Base-by-base conservation (phyloP, 129 eudicot genomes). In the Flaveria sonorensis region DNA sequence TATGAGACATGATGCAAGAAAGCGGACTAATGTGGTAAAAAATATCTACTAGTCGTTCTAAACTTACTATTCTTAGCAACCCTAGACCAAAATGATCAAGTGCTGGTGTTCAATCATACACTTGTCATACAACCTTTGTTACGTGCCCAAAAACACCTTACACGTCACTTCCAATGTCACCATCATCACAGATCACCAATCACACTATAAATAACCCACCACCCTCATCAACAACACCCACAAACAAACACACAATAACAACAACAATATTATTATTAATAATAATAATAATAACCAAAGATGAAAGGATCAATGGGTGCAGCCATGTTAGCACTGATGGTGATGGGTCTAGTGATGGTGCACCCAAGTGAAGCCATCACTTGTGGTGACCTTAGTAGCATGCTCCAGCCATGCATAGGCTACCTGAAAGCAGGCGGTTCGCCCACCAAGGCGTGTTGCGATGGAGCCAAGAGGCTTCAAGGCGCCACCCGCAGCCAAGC, bases 241-340 rank as follows among this genome's bases (percentile, higher is more conserved):
- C 12, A 18, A 19, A 16, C 60, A 52, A n/a, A n/a, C n/a, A n/a
- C n/a, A 8, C 3, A 7, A 7, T 2, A n/a, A 53, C 2, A 45
- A n/a, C n/a, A n/a, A n/a, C n/a, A n/a, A n/a, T n/a, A n/a, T 2
- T 24, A 24, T 1, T 24, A 24, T 2, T 24, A 24, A 24, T 24
- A 24, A 24, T 24, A 24, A 24, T 24, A 24, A 24, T 24, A 24
- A 4, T 4, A 40, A 70, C 4, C 52, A 70, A 82, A 71, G 3
- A 89, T 82, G 90, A 89, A 84, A 52, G 80, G 82, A 67, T 48
- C 71, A 55, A 79, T 74, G 82, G 79, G 65, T 66, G 50, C 81
- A 64, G 79, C 81, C 40, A 70, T 86, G 81, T 81, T 86, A 45
- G 75, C 61, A 18, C 47, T 82, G 65, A 36, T 81, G 2, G 78